phyloP scores from a whole-genome alignment of 1,284 basidiomycete species.

The Tylopilus sp. region DNA sequence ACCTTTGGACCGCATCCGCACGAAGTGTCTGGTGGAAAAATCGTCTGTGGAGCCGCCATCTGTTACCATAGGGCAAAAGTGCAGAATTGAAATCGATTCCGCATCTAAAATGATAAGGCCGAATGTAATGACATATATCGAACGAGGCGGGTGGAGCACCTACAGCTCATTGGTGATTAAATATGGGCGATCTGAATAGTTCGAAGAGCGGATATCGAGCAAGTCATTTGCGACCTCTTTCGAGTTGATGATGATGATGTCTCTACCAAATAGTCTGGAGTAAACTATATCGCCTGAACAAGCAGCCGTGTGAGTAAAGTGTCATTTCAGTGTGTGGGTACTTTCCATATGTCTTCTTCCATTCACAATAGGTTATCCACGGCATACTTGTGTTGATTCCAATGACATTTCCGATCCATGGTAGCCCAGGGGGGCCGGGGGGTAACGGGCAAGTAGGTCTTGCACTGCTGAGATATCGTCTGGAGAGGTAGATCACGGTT shows the following conservation, averaged over 20 bases:
- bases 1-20: conserved; percentile 2
- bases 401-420: not conserved
- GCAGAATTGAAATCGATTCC: conserved; percentile 35
- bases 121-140: not conserved
- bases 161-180: conserved; percentile 7
- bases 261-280: conserved; percentile 9
- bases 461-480: not conserved
- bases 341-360: conserved; percentile 1
- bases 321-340: too few species aligned
- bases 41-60: conserved; percentile 36
- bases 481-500: not conserved
- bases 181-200: conserved; percentile 17
- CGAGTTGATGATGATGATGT: conserved; percentile 22
- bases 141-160: not conserved
- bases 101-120: conserved; percentile 25
- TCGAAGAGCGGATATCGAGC: conserved; percentile 11
- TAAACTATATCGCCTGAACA: conserved; percentile 16
- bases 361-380: conserved; percentile 2
- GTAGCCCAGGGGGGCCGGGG: not conserved
- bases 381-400: not conserved
- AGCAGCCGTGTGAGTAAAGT: not conserved
- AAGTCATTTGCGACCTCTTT: conserved; percentile 19
- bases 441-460: not conserved
- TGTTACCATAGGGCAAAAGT: conserved; percentile 16
- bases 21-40: conserved; percentile 32